Evolutionary conservation across 2,329 filamentous ascomycete genomes (phyloP).

Genomic region (Epichloe gansuensis): DNA sequence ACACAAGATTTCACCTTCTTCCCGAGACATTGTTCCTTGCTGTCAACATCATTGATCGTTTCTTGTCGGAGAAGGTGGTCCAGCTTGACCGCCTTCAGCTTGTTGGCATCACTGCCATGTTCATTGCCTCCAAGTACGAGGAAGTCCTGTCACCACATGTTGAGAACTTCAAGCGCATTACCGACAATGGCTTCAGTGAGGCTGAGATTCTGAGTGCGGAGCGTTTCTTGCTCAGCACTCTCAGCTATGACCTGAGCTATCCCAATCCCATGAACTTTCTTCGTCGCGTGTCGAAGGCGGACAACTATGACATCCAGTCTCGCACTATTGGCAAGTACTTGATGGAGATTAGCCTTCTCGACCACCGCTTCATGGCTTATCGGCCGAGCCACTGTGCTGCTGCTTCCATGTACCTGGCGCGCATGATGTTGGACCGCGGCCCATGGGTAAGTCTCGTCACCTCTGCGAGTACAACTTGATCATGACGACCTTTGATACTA

Average conservation of each 20-base stretch:
- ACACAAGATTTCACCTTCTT: conserved; percentile 89
- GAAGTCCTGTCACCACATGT: conserved; percentile 96
- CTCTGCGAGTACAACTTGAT: no score
- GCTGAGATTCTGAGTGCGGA: conserved; percentile 95
- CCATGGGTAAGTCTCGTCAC: conserved; percentile 58
- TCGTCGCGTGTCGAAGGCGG: conserved; percentile 94
- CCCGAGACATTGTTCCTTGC: conserved; percentile 94
- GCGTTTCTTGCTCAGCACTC: conserved; percentile 77
- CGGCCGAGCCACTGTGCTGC: conserved; percentile 85
- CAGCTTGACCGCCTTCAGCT: conserved; percentile 92
- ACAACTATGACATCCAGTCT: conserved; percentile 98
- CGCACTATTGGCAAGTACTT: conserved; percentile 96
- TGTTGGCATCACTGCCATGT: conserved; percentile 97
- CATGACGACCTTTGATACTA: conserved; percentile 6
- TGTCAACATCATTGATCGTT: conserved; percentile 97
- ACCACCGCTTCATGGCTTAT: conserved; percentile 86
- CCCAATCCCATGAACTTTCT: conserved; percentile 99
- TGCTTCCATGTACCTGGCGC: conserved; percentile 87
- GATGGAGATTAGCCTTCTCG: conserved; percentile 90
- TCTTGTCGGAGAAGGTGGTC: conserved; percentile 89
- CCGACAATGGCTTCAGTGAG: conserved; percentile 91
- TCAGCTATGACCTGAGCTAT: conserved; percentile 96
- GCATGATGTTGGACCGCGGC: conserved; percentile 79
- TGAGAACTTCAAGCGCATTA: conserved; percentile 91
- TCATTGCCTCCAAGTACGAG: conserved; percentile 98